phyloP scores from a whole-genome alignment of 257 asterid species.

The Forsythia viridissima region DNA sequence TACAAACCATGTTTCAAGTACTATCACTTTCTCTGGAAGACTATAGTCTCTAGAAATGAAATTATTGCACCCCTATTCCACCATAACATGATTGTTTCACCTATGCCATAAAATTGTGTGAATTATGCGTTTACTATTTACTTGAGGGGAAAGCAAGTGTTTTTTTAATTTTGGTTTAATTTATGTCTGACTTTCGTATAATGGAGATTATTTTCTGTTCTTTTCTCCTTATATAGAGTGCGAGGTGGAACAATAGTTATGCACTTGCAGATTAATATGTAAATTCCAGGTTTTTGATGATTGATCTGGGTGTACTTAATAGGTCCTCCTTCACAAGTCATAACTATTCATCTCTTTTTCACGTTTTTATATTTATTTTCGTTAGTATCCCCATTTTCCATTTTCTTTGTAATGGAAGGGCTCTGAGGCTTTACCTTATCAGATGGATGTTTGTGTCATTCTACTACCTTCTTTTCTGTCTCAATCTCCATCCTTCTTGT shows the following conservation, averaged over 20 bases:
- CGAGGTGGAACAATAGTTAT: background rate
- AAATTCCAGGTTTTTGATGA: background rate
- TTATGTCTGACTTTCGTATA: background rate
- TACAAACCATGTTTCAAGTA: background rate
- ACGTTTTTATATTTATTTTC: background rate
- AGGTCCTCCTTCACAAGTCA: background rate
- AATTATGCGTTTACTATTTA: background rate
- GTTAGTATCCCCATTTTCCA: background rate
- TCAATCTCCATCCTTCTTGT: background rate
- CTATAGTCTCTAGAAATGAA: background rate
- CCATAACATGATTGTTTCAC: background rate
- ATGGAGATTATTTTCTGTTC: background rate
- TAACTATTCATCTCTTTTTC: background rate
- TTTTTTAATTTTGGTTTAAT: background rate
- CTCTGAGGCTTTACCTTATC: background rate
- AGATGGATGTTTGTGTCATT: conserved; percentile 1
- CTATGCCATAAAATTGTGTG: background rate
- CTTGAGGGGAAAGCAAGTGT: background rate
- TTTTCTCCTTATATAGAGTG: background rate
- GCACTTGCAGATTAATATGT: background rate
- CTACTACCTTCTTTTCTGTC: background rate
- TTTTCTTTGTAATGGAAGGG: background rate
- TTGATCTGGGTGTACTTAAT: background rate
- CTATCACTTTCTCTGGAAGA: background rate
- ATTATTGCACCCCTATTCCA: background rate